Evolutionary conservation across 768 basidiomycete species (phyloP).

Genomic region (Calocybe indica): DNA sequence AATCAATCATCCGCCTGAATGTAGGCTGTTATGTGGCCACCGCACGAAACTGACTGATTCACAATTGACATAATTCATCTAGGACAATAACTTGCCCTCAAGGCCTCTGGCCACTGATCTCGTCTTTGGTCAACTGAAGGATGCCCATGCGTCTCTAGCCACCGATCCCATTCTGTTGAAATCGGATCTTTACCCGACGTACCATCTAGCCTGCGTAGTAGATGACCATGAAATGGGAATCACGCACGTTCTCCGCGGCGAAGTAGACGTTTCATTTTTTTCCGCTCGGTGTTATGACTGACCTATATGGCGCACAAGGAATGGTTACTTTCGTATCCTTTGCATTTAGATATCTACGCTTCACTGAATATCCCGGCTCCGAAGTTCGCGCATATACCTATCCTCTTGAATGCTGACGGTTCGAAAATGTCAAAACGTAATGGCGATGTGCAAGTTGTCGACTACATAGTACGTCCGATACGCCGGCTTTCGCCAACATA

Average conservation of each 20-base stretch:
- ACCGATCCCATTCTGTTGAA: constrained; percentile 93
- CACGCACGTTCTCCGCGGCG: constrained; percentile 91
- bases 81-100: constrained; percentile 56
- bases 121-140: constrained; percentile 69
- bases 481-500: not conserved
- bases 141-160: constrained; percentile 70
- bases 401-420: constrained; percentile 86
- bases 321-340: constrained; percentile 91
- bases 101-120: constrained; percentile 55
- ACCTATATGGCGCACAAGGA: constrained; percentile 45
- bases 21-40: constrained; percentile 35
- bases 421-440: constrained; percentile 94
- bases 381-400: constrained; percentile 85
- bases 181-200: constrained; percentile 90
- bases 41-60: too few relatives aligned
- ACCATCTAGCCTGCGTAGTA: constrained; percentile 92
- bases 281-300: not conserved
- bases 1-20: constrained; percentile 81
- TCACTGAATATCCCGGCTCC: constrained; percentile 69
- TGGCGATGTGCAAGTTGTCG: constrained; percentile 81
- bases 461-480: constrained; percentile 64
- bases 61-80: not conserved
- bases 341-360: constrained; percentile 87
- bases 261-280: constrained; percentile 41
- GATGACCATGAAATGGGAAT: constrained; percentile 97